Percentiles rank a stretch among this genome's conserved stretches.
phyloP scores from a whole-genome alignment of 805 yeast genomes.

The Lipomyces mesembrius region DNA sequence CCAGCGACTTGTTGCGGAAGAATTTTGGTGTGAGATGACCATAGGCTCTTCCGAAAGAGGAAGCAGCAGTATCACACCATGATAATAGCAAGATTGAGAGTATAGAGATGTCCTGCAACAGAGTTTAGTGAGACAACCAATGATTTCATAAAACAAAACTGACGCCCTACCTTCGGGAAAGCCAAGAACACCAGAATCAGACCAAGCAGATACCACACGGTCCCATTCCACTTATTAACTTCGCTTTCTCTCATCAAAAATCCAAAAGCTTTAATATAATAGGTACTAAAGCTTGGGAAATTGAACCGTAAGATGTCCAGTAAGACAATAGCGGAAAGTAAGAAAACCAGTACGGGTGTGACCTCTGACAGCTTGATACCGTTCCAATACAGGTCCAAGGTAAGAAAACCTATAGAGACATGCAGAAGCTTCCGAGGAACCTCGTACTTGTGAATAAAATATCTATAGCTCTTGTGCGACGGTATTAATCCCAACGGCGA shows the following conservation, averaged over 20 bases:
- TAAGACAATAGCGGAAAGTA: slow-evolving; percentile 60
- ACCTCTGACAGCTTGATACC: slow-evolving; percentile 63
- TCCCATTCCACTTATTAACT: slow-evolving; percentile 75
- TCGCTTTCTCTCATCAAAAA: slow-evolving; percentile 86
- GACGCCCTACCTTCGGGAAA: slow-evolving; percentile 51
- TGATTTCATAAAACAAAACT: background rate
- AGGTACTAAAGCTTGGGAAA: slow-evolving; percentile 62
- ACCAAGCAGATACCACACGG: slow-evolving; percentile 84
- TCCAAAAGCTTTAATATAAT: slow-evolving; percentile 72
- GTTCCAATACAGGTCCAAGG: slow-evolving; percentile 70
- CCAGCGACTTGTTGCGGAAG: slow-evolving; percentile 75
- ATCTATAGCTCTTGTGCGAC: slow-evolving; percentile 34
- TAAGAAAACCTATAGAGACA: slow-evolving; percentile 82
- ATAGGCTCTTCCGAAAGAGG: slow-evolving; percentile 84
- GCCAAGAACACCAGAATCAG: slow-evolving; percentile 67
- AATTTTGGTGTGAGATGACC: slow-evolving; percentile 85
- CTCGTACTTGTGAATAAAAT: slow-evolving; percentile 76
- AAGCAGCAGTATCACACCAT: slow-evolving; percentile 98
- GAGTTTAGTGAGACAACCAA: background rate
- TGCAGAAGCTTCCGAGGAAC: slow-evolving; percentile 87
- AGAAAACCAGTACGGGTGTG: slow-evolving; percentile 60
- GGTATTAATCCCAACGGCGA: slow-evolving; percentile 41
- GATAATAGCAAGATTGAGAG: slow-evolving; percentile 79
- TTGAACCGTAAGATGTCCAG: slow-evolving; percentile 72
- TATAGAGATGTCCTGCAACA: slow-evolving; percentile 69